A percentile compares a stretch with the other conserved stretches of the same genome.
These are phyloP conservation scores for Panicum virgatum DNA, from an alignment of 202 grass and related monocot species.

Conservation along the genomic window DNA sequence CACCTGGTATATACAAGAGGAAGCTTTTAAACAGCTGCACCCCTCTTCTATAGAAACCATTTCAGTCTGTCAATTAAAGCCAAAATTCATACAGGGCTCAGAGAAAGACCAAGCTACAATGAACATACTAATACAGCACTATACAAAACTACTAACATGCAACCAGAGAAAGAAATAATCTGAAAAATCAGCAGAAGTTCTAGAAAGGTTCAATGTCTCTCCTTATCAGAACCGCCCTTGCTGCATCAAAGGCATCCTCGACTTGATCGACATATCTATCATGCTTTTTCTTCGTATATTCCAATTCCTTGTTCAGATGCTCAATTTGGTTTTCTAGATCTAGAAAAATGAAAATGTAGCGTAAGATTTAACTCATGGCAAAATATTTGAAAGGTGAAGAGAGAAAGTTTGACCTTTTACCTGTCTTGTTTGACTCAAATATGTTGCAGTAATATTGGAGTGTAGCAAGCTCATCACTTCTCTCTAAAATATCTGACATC, in stretches of 20 bases:
- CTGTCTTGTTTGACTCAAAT: background rate
- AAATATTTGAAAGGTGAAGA: background rate
- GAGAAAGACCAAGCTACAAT: background rate
- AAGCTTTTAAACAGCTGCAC: no score
- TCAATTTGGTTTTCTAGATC: constrained; percentile 3
- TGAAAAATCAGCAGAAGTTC: background rate
- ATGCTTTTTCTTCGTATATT: background rate
- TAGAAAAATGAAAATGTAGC: background rate
- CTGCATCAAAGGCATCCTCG: background rate
- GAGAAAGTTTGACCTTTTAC: background rate
- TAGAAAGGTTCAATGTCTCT: background rate
- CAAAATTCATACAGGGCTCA: no score
- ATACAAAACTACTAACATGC: background rate
- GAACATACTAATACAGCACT: background rate
- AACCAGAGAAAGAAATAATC: background rate
- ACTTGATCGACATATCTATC: background rate
- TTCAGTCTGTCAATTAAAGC: no score
- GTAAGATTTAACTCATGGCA: background rate
- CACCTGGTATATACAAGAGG: no score
- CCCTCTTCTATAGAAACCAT: no score
- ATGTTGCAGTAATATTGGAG: background rate
- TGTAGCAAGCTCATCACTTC: background rate
- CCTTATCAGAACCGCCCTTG: background rate
- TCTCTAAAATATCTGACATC: background rate
- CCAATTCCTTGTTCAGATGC: background rate